Evolutionary conservation across 2,329 filamentous ascomycete genomes (phyloP), one percentile per base, ranked within the genome.

Genomic region (Clarireedia hainanense): DNA sequence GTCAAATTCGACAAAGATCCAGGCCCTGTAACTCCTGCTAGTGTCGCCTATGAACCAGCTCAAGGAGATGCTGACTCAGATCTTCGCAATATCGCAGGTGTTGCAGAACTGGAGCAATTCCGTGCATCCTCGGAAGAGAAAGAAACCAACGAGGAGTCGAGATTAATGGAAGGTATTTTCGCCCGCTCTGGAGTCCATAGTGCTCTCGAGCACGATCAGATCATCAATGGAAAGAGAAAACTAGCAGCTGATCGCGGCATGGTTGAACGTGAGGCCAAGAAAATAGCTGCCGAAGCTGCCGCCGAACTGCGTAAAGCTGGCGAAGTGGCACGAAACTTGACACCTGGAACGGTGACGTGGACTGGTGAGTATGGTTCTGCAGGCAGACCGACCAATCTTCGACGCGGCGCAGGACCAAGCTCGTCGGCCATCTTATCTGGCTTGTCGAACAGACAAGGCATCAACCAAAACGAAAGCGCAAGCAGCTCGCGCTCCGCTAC

Each of bases 201-300:
- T n/a, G 89, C 91, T 0, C 81, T 96, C 46, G 89, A 96, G 65
- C 94, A 99, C 68, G 94, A 97, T 62, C 82, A 90, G 52, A 95
- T 97, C 65, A 81, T 97, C 64, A 88, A 86, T 62, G 87, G 87
- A 40, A 86, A 84, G 63, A 81, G 82, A 51, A 83, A 83, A 55
- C 75, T 89, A 17, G 80, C 83, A 59, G 88, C 90, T 0, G 89
- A 96, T 65, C 84, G 84, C 4, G 80, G 80, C 24, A 86, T 95
- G 61, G 83, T 96, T 48, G 85, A 89, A 62, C 81, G 84, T 9
- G 91, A 96, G 71, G 92, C 92, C 0, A 85, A 86, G 65, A 81
- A 83, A 39, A 83, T 95, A 2, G 91, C 91, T 2, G 82, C 85
- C 0, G 77, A 88, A 65, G 91, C 92, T 1, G 89, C 89, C 0